Base-by-base conservation (phyloP, 2,329 filamentous ascomycete species). In the Corynespora cassiicola region DNA sequence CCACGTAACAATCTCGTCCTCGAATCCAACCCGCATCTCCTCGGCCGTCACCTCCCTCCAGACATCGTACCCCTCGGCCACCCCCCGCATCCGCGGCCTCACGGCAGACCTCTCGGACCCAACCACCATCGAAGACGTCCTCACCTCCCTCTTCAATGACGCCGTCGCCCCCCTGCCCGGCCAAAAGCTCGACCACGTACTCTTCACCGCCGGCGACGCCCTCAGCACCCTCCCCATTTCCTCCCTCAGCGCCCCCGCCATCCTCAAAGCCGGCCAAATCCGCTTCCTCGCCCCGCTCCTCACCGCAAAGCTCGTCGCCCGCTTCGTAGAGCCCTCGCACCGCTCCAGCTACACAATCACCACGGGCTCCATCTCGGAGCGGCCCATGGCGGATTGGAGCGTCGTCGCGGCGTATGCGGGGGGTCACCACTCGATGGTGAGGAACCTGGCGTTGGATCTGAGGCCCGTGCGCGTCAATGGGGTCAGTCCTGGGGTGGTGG, bases 381-480 rank as follows among this genome's bases (percentile, higher is more conserved):
- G 73, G 14, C 82, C 83, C 0, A 61, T 70, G 1, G 70, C 74
- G 1, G 70, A 76, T 15, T 84, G 78, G 77, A 65, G 68, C 4
- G 65, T 81, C 14, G 48, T 80, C 1, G 70, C 71, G 0, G 65
- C 67, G 2, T 78, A 75, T 35, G 75, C 73, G 0, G 74, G 77
- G 0, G 82, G 75, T 0, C 47, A 80, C 6, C 71, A 81, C 32
- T 74, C 76, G 3, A 71, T 86, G 58, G 71, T 73, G 2, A 71
- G 78, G 2, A 75, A 72, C 3, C 65, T 88, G 21, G 84, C 84
- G 2, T 53, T 86, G 20, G 84, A 87, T 52, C 55, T 88, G 38
- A 76, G 75, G 46, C 85, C 85, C 0, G 64, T 86, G 7, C 68
- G 85, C 2, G 82, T 86, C 17, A 88, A 88, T 56, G 56, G 77